Base-by-base conservation (phyloP, 2,329 filamentous ascomycete genomes). In the Dothistroma septosporum region DNA sequence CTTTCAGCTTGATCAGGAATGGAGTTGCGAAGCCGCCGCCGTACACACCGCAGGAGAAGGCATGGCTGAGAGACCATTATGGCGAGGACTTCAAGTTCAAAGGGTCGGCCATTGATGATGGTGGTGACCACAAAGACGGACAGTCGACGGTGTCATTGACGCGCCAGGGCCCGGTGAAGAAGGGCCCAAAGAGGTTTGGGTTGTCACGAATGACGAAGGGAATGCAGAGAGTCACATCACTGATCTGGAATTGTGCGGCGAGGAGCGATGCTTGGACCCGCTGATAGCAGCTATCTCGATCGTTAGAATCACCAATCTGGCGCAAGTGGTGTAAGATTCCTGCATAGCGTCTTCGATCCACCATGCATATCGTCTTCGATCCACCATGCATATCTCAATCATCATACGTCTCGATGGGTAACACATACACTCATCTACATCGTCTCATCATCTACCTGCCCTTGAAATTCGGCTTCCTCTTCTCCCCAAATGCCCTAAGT, bases 401-500 rank as follows among this genome's bases (percentile, higher is more conserved):
- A 52, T 54, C 37, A 19, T 54, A 54, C 22, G 8, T 44, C 11
- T 21, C 21, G 9, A 21, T 50, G 47, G 28, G 28, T 21, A 12
- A 11, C 28, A 55, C 31, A 19, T 46, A 49, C 46, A n/a, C 1
- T n/a, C 54, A 31, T 19, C 5, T 55, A 28, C 16, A 3, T n/a
- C 54, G n/a, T 19, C 5, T 50, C 28, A 22, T 46, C 19, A 24
- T 54, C 75, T 73, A 82, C 68, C 78, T 73, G 12, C 87, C 87
- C 67, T 80, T 86, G 71, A 89, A 90, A n/a, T 79, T 79, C 16
- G 87, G 87, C 75, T 83, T 87, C 69, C 87, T 83, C 82, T 90
- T 90, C 79, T 90, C 87, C 57, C 79, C 82, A 78, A 99, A 99
- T 0, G 94, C 94, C 74, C 78, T 84, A 64, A 99, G 79, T 37